Percentiles rank a stretch among this genome's conserved stretches.
These are phyloP conservation scores for Omphalea diandra DNA, from an alignment of 441 rosid genomes.

Conservation along the genomic window DNA sequence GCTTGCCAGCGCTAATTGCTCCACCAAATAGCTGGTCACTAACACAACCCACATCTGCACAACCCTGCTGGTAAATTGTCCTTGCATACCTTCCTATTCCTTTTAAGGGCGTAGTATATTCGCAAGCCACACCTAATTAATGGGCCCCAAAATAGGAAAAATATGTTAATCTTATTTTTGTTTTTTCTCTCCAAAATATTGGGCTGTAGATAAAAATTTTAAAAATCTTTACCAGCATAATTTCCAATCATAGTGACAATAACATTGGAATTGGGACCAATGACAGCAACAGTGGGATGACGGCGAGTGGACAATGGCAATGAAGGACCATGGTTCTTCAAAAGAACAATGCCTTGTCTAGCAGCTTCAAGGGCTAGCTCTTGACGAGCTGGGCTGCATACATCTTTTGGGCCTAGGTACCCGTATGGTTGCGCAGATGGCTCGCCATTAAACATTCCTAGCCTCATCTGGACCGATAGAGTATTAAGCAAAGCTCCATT, in stretches of 20 bases:
- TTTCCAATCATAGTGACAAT: slow-evolving; percentile 87
- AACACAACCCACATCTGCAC: slow-evolving; percentile 58
- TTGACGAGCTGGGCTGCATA: slow-evolving; percentile 75
- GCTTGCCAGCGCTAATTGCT: slow-evolving; percentile 64
- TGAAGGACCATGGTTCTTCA: slow-evolving; percentile 54
- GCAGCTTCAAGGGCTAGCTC: slow-evolving; percentile 92
- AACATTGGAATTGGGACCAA: slow-evolving; percentile 79
- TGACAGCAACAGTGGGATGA: slow-evolving; percentile 60
- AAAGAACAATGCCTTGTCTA: slow-evolving; percentile 86
- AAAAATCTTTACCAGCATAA: slow-evolving; percentile 64
- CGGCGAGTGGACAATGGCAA: slow-evolving; percentile 61
- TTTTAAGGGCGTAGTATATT: slow-evolving; percentile 70
- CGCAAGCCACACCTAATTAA: slow-evolving; percentile 70
- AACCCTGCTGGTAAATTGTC: slow-evolving; percentile 59
- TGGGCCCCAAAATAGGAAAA: background rate
- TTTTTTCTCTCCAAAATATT: no score
- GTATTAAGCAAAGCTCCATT: slow-evolving; percentile 60
- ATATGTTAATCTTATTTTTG: background rate
- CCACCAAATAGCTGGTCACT: slow-evolving; percentile 45
- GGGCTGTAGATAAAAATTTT: no score
- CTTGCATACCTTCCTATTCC: slow-evolving; percentile 59
- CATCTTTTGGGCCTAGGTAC: slow-evolving; percentile 58
- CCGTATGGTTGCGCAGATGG: slow-evolving; percentile 61
- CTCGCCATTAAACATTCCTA: slow-evolving; percentile 86
- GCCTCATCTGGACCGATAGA: slow-evolving; percentile 76